Conservation (phyloP, 2,329 filamentous ascomycete genomes). For the Zymoseptoria pseudotritici region DNA sequence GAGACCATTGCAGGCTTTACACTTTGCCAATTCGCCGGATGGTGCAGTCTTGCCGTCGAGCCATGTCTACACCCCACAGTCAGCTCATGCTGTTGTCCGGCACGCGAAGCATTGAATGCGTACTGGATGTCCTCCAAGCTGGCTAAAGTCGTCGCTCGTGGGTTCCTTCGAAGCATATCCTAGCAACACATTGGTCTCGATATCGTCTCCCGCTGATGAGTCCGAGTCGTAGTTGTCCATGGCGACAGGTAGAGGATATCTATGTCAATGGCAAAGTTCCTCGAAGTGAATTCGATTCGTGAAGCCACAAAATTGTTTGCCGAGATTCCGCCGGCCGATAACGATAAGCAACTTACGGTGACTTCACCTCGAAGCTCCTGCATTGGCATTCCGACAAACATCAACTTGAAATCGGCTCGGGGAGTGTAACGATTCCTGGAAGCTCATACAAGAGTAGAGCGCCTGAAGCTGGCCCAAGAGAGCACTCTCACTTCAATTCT, state of each 20-base stretch:
- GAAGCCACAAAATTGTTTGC: not conserved
- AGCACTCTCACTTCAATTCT: not conserved
- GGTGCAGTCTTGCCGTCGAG: constrained; percentile 63
- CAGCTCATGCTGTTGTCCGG: constrained; percentile 4
- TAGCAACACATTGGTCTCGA: constrained; percentile 79
- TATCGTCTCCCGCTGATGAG: constrained; percentile 63
- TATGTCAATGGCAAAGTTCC: not conserved
- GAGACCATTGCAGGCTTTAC: constrained; percentile 75
- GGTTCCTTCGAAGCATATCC: constrained; percentile 79
- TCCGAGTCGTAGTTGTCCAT: constrained; percentile 73
- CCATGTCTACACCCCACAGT: constrained; percentile 60
- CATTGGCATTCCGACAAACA: not conserved
- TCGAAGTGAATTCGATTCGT: not conserved
- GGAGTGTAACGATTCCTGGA: not conserved
- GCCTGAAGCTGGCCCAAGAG: not conserved
- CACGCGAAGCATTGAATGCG: constrained; percentile 27
- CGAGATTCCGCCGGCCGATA: not conserved
- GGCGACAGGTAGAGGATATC: no score
- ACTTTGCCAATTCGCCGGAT: constrained; percentile 70
- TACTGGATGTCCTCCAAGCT: constrained; percentile 82
- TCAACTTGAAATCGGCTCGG: not conserved
- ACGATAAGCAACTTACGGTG: not conserved
- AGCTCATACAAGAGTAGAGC: not conserved
- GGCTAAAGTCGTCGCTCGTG: constrained; percentile 75
- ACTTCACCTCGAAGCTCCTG: not conserved